Evolutionary conservation across 345 rosid genomes (phyloP).

Genomic region (Rubroshorea leprosula): DNA sequence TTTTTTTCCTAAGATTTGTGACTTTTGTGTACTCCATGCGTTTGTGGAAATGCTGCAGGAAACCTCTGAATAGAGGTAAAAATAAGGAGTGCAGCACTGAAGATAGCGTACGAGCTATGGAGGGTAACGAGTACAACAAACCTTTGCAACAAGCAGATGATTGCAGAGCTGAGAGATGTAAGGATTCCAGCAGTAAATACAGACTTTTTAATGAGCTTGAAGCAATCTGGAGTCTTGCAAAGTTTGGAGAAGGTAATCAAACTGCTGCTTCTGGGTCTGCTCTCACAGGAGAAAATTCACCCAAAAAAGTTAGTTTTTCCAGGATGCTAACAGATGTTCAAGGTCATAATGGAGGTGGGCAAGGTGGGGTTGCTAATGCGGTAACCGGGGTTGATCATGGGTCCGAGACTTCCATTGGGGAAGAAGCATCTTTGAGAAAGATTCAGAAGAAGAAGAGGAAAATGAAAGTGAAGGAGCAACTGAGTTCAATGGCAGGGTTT

Average conservation of each 20-base stretch:
- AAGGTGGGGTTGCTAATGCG: slow-evolving; percentile 4
- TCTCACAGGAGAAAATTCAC: slow-evolving; percentile 27
- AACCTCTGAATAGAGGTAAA: slow-evolving; percentile 14
- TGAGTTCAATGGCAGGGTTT: slow-evolving; percentile 22
- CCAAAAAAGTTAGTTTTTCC: slow-evolving; percentile 13
- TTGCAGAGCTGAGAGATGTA: slow-evolving; percentile 15
- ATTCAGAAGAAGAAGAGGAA: slow-evolving; percentile 28
- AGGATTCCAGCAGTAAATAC: slow-evolving; percentile 22
- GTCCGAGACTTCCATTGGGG: slow-evolving; percentile 26
- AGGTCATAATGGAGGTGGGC: slow-evolving; percentile 12
- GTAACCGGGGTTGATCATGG: slow-evolving; percentile 25
- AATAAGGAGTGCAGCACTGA: slow-evolving; percentile 12
- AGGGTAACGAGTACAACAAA: slow-evolving; percentile 10
- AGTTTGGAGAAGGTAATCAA: slow-evolving; percentile 24
- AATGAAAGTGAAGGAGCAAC: slow-evolving; percentile 28
- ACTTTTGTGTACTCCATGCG: slow-evolving; percentile 9
- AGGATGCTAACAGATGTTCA: slow-evolving; percentile 7
- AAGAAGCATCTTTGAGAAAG: slow-evolving; percentile 25
- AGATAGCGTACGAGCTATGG: slow-evolving; percentile 9
- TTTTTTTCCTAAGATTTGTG: not conserved
- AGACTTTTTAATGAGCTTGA: slow-evolving; percentile 35
- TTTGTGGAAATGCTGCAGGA: slow-evolving; percentile 27
- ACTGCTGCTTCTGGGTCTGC: slow-evolving; percentile 37
- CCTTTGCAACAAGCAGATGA: slow-evolving; percentile 5
- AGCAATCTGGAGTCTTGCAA: slow-evolving; percentile 30